Base-by-base conservation (phyloP, 1,284 basidiomycete genomes). In the Tylopilus sp. region DNA sequence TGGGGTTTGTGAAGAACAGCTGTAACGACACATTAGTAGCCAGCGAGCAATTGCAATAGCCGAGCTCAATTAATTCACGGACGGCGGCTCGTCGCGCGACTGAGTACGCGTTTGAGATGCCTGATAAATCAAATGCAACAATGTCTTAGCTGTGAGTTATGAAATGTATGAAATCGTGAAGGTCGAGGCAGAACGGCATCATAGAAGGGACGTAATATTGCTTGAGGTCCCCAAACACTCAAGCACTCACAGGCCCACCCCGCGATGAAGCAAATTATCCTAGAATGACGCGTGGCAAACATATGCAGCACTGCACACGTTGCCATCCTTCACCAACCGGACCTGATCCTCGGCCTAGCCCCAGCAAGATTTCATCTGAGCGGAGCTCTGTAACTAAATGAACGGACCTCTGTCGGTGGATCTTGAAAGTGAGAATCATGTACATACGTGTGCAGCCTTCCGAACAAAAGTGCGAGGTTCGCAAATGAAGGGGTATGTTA, bases 51-150 rank as follows among this genome's bases (percentile, higher is more conserved):
- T 56, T 57, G 54, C 26, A 53, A 67, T 67, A 72, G 67, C 68
- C 69, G 66, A 72, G 45, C 43, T 70, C 66, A 56, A 66, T 71
- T 70, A 71, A 68, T 68, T 71, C 58, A 64, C 47, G 55, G 56
- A 60, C 57, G 50, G 53, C 52, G 53, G 57, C 50, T 64, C 45
- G 58, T 68, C 57, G 65, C 57, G 50, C 52, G 60, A 61, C 57
- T 50, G 52, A 50, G 43, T 57, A 49, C 43, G 56, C 53, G 53
- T 71, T 71, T 58, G 57, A 64, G 66, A 64, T 61, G 40, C 47
- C 61, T 70, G 48, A 53, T 57, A 70, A 59, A 70, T 69, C 55
- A 68, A 69, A 58, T 65, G 28, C 48, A 52, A 68, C 68, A 62
- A 64, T 68, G 52, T 66, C 56, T 61, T 45, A 55, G 43, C 48